Base-by-base conservation (phyloP, 2,329 filamentous ascomycete species). In the Nemania sp. region DNA sequence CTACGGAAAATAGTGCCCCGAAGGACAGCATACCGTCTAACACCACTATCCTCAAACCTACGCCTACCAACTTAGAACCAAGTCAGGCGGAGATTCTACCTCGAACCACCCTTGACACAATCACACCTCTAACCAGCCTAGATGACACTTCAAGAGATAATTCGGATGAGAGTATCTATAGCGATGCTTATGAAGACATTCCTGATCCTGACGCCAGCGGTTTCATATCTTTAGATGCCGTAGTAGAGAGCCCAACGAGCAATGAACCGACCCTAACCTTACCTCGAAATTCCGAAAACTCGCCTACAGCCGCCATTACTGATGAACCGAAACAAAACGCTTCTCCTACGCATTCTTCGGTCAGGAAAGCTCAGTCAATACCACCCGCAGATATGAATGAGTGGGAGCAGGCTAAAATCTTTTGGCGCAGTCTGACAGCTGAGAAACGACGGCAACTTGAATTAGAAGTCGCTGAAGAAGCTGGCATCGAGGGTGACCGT, bases 181-280 rank as follows among this genome's bases (percentile, higher is more conserved):
- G 88, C 65, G 90, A 93, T 74, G 90, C 90, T 1, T 88, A 88
- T 55, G 90, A 93, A 74, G 88, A 92, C 62, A 77, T 89, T 0
- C 85, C 84, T 0, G 87, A 91, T 13, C 70, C 81, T 3, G 87
- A 89, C 40, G 83, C 82, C 2, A 83, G 84, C 48, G 90, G 88
- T 0, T 93, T 91, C 68, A 80, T 86, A 69, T 92, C 89, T 4
- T 79, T 93, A 7, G 83, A 92, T 73, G 90, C 90, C 11, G 84
- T 92, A 9, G 81, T 91, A 1, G 83, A 87, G 18, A 86, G 81
- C 48, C 86, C 89, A 3, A 68, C 79, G 1, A 64, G 71, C 52
- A 85, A 51, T 83, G 79, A 48, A 83, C 84, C 20, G 65, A 77
- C 5, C 59, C 69, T 53, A 64, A 72, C 54, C 34, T 29, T 55